Base-by-base conservation (phyloP, 148 eudicot genomes). In the Talinum fruticosum region DNA sequence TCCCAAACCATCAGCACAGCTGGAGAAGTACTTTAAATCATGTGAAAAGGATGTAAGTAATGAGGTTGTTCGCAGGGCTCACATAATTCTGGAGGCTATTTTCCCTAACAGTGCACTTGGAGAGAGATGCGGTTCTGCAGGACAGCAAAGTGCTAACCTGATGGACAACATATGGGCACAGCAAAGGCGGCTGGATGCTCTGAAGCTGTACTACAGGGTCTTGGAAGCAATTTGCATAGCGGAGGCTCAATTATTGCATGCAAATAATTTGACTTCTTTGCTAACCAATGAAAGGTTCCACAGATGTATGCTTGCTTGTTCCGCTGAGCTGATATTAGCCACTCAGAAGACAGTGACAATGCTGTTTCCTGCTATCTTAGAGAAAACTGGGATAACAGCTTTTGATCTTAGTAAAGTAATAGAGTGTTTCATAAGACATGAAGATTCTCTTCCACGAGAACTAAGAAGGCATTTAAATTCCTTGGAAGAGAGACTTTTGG, bases 401-500 rank as follows among this genome's bases (percentile, higher is more conserved):
- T 96, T 96, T 85, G 98, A 96, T 87, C 98, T 96, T 76, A 96
- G 99, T 82, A 96, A 96, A 89, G 98, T 96, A 83, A 96, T 96
- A 72, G 99, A 93, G 82, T 91, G 98, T 85, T 96, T 96, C 49
- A 87, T 96, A 72, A 86, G 99, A 65, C 99, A 96, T 49, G 99
- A 96, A 83, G 99, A 93, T 44, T 84, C 91, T 61, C 92, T 96
- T 78, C 99, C 99, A 14, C 85, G 99, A 83, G 99, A 96, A 82
- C 82, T 96, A 75, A 88, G 92, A 61, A 85, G 99, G 78, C 98
- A 96, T 85, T 83, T 96, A 49, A 96, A 96, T 83, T 91, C 99
- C 32, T 78, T 96, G 73, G 99, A 96, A 87, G 99, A 96, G 78
- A 83, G 93, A 75, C 92, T 96, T 45, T 81, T 96, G 83, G 99